Evolutionary conservation across 176 grass and related monocot species (phyloP), one percentile per base, ranked within the genome.

Genomic region (Typha latifolia): DNA sequence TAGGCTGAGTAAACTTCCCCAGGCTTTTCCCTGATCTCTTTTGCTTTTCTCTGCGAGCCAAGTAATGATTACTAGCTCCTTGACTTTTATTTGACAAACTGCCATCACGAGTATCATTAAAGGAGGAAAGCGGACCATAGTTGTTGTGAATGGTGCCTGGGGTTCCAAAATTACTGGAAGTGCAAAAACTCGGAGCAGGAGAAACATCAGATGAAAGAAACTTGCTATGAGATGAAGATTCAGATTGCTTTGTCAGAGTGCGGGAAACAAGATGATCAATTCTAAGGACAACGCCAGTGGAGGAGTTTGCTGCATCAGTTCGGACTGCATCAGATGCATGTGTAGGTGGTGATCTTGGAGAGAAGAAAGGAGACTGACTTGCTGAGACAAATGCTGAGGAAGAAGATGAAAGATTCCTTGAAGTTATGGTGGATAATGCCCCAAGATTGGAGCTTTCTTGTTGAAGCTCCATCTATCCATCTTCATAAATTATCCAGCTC

Each of bases 401-500:
- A 24, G 88, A 92, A 27, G 89, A 87, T 12, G 94, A 97, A 37
- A 84, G 80, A 66, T 91, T 96, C 80, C 85, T 78, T 49, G 83
- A 89, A 37, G 81, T 51, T 47, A 77, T 87, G 24, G 83, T 82
- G 66, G 82, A 80, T 74, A 91, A 75, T 53, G 73, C 83, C 83
- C 81, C 81, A 15, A 78, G 79, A 73, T 84, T 84, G 26, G 85
- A 90, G 81, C 73, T 87, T 92, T 97, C 94, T 62, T 90, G 74
- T 62, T 90, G 85, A 92, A 90, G 94, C 85, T 97, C 90, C 94
- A 97, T 97, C 78, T 82, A 82, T 82, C 93, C 83, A 82, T 97
- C 68, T 95, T 84, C 76, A 84, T 66, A 82, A 31, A 53, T 34
- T 69, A 72, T 67, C 78, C 81, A 75, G 63, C 73, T 68, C 61